Evolutionary conservation across 169 alveolate genomes (phyloP).

Genomic region (Cryptosporidium tyzzeri): DNA sequence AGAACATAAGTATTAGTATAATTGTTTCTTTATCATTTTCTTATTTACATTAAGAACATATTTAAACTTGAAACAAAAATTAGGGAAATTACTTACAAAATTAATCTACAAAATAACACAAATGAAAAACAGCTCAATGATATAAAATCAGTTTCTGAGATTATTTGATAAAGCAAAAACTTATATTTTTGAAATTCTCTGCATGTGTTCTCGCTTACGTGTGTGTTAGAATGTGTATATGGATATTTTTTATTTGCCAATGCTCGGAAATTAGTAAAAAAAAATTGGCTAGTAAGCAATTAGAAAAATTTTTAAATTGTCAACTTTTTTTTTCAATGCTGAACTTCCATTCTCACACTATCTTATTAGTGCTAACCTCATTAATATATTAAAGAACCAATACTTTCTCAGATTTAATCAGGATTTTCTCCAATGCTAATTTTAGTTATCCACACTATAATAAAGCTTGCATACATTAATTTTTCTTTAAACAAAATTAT

Average conservation of each 20-base stretch:
- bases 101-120: conserved; percentile 15
- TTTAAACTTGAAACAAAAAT: conserved; percentile 20
- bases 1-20: too few relatives aligned
- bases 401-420: too few relatives aligned
- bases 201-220: not conserved
- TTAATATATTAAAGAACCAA: too few relatives aligned
- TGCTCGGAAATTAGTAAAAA: not conserved
- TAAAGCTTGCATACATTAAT: not conserved
- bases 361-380: too few relatives aligned
- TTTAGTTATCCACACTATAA: not conserved
- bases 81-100: conserved; percentile 33
- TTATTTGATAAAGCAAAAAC: not conserved
- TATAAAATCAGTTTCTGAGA: not conserved
- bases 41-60: not conserved
- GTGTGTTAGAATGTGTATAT: not conserved
- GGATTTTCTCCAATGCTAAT: too few relatives aligned
- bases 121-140: not conserved
- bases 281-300: not conserved
- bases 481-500: too few relatives aligned
- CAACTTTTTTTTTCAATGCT: too few relatives aligned
- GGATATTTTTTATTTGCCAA: not conserved
- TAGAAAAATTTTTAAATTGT: too few relatives aligned
- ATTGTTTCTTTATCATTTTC: not conserved
- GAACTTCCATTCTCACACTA: too few relatives aligned
- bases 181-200: not conserved